Evolutionary conservation across 345 rosid genomes (phyloP).

Genomic region (Brassica nigra): DNA sequence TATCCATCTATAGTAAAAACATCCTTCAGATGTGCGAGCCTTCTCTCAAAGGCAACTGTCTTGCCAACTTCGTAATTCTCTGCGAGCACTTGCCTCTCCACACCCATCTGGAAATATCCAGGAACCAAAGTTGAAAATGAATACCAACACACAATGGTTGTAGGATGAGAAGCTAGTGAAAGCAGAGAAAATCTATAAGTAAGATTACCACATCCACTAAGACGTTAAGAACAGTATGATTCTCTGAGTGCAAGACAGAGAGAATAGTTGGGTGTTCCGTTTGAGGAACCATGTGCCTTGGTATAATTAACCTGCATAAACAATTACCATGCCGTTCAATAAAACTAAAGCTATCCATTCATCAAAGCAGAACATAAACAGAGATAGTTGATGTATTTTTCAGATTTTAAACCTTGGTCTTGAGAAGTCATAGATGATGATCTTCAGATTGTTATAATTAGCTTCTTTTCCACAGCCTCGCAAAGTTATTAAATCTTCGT

Average conservation of each 20-base stretch:
- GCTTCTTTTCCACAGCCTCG: conserved; percentile 74
- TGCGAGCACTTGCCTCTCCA: conserved; percentile 90
- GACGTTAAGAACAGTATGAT: conserved; percentile 76
- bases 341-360: conserved; percentile 4
- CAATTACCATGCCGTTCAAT: conserved; percentile 26
- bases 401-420: conserved; percentile 62
- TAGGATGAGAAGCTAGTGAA: conserved; percentile 6
- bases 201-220: conserved; percentile 80
- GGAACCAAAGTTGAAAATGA: conserved; percentile 18
- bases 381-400: neutral
- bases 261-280: conserved; percentile 77
- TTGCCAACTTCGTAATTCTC: conserved; percentile 74
- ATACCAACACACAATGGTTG: neutral
- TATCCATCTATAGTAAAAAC: conserved; percentile 81
- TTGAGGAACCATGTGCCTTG: conserved; percentile 73
- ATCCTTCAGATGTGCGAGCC: conserved; percentile 67
- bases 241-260: conserved; percentile 65
- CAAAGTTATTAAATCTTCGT: conserved; percentile 61
- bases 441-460: conserved; percentile 61
- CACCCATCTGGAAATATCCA: conserved; percentile 53
- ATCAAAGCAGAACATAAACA: conserved; percentile 4
- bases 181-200: neutral
- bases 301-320: conserved; percentile 64
- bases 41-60: conserved; percentile 75
- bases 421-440: conserved; percentile 78